Base-by-base conservation (phyloP, 495 filamentous ascomycete genomes). In the Penicillium bialowiezense region DNA sequence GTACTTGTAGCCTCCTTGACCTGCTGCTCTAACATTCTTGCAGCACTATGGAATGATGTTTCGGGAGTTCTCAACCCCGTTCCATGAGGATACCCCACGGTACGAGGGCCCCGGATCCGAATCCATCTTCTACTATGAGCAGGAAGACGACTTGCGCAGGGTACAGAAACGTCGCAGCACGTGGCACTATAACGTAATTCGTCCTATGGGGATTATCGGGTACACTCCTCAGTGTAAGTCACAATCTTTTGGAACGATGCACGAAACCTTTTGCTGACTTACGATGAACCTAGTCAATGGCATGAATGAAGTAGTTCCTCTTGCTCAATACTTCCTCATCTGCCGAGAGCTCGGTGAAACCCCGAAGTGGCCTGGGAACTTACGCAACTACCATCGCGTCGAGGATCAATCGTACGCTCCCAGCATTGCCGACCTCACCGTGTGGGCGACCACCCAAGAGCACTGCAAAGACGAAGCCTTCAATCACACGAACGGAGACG, bases 141-240 rank as follows among this genome's bases (percentile, higher is more conserved):
- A 53, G 20, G 50, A 53, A 36, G 50, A 53, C 26, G 18, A 26
- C 26, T 9, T 53, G 12, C 17, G 21, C n/a, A 33, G 15, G 0
- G 19, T 45, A 1, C 52, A 59, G 24, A 26, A 26, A 8, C 29
- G 38, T 24, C 10, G 43, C 3, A 42, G 26, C 7, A 23, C 31
- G n/a, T 62, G 59, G 55, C 5, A 28, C 8, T 59, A 45, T 36
- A 62, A 62, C 37, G 42, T 62, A 29, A 54, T 61, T 21, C 39
- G 54, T 1, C 54, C 54, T 3, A 14, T 40, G 35, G 52, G 29
- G 17, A 59, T 62, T 37, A 49, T 55, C 21, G 59, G 58, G 3
- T 7, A 7, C 20, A 36, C 28, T 32, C 23, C 7, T 29, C 29
- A 23, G 8, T 26, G 23, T 26, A 8, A 26, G 23, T n/a, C n/a